Percentiles rank a stretch among this genome's conserved stretches.
Evolutionary conservation across 179 eudicot species (phyloP).

Genomic region (Drosera spatulata): DNA sequence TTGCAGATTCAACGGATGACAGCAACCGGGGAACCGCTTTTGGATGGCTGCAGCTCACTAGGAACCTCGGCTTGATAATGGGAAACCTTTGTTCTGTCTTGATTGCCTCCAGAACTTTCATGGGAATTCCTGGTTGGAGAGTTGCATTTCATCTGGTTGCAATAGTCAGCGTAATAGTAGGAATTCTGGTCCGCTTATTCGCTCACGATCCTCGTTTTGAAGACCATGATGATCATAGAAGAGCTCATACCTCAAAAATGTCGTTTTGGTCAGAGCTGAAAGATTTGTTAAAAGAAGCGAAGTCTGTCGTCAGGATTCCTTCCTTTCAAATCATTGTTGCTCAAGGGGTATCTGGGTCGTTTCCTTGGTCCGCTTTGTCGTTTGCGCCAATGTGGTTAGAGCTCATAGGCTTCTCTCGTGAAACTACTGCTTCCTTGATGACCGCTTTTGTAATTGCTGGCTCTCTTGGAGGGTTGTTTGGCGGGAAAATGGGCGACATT

Average conservation of each 20-base stretch:
- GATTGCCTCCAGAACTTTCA: conserved; percentile 46
- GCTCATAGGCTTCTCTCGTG: conserved; percentile 79
- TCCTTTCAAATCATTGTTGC: conserved; percentile 66
- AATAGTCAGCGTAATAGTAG: conserved; percentile 51
- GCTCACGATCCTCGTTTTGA: conserved; percentile 59
- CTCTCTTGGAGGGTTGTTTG: conserved; percentile 60
- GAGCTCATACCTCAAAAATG: conserved; percentile 8
- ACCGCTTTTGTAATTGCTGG: conserved; percentile 36
- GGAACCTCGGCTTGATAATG: too few species aligned
- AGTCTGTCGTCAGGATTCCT: conserved; percentile 49
- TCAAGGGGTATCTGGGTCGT: conserved; percentile 74
- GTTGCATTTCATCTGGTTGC: conserved; percentile 72
- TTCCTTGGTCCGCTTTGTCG: conserved; percentile 68
- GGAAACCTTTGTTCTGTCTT: conserved; percentile 52
- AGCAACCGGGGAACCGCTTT: too few species aligned
- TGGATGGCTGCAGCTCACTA: too few species aligned
- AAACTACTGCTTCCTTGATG: conserved; percentile 52
- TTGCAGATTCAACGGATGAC: too few species aligned
- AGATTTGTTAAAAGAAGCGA: conserved; percentile 43
- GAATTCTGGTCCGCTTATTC: conserved; percentile 49
- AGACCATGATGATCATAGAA: conserved; percentile 14
- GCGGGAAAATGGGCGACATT: conserved; percentile 69
- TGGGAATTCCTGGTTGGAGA: conserved; percentile 84
- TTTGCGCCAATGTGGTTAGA: conserved; percentile 84
- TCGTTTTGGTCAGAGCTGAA: conserved; percentile 31